Conservation (phyloP, 768 basidiomycete genomes). For the Tulasnella sp. region DNA sequence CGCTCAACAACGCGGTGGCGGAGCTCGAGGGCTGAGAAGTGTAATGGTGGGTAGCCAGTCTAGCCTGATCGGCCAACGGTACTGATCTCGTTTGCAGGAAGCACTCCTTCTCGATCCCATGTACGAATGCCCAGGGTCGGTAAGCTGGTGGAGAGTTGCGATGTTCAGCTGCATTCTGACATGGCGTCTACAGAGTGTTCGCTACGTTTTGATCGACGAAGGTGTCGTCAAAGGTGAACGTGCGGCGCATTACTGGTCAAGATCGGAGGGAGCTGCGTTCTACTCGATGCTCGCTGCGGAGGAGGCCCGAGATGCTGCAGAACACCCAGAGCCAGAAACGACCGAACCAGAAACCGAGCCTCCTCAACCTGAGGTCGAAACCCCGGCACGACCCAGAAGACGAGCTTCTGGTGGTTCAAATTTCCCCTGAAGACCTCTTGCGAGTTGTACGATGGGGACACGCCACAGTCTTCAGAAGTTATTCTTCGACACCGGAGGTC, state of each 20-base stretch:
- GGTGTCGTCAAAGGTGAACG: conserved; percentile 53
- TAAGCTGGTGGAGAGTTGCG: conserved; percentile 27
- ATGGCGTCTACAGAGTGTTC: conserved; percentile 41
- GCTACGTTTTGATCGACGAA: conserved; percentile 72
- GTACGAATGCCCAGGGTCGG: conserved; percentile 86
- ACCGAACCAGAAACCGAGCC: not conserved
- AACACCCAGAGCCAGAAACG: not conserved
- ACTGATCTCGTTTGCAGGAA: conserved; percentile 40
- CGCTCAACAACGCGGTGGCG: conserved; percentile 73
- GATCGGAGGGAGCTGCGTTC: conserved; percentile 52
- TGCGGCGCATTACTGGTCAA: conserved; percentile 63
- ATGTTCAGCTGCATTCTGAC: conserved; percentile 11
- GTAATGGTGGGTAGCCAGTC: conserved; percentile 50
- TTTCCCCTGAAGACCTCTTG: not conserved
- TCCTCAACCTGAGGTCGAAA: not conserved
- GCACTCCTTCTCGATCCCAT: conserved; percentile 72
- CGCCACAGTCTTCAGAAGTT: not conserved
- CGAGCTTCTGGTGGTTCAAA: not conserved
- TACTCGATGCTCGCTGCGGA: conserved; percentile 70
- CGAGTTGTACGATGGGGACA: not conserved
- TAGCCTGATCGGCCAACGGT: not conserved
- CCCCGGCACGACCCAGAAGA: not conserved
- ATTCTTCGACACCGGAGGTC: not conserved
- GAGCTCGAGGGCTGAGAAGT: conserved; percentile 79
- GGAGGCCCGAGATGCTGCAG: conserved; percentile 27